A percentile compares a stretch with the other conserved stretches of the same genome.
phyloP scores from a whole-genome alignment of 495 filamentous ascomycete genomes.

The Letharia lupina region DNA sequence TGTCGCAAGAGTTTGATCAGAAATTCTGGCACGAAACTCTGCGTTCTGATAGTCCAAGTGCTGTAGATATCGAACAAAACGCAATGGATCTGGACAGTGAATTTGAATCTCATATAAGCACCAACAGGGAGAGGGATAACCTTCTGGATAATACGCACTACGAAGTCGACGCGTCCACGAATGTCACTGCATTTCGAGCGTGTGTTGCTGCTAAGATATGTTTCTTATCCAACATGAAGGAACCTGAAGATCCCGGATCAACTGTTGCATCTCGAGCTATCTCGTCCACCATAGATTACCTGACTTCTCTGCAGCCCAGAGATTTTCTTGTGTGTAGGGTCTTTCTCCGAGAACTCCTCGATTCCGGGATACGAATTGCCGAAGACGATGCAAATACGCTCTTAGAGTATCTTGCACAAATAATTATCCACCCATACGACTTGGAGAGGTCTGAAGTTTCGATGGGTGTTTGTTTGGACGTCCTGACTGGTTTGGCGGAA shows the following conservation, averaged over 20 bases:
- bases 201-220: slow-evolving; percentile 21
- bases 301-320: slow-evolving; percentile 48
- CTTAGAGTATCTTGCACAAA: slow-evolving; percentile 48
- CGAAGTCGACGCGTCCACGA: slow-evolving; percentile 39
- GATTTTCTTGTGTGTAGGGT: slow-evolving; percentile 51
- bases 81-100: slow-evolving; percentile 73
- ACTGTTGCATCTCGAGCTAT: not conserved
- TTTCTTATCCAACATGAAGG: slow-evolving; percentile 17
- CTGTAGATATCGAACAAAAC: slow-evolving; percentile 36
- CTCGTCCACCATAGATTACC: slow-evolving; percentile 45
- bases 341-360: slow-evolving; percentile 42
- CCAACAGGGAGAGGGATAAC: slow-evolving; percentile 31
- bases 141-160: slow-evolving; percentile 36
- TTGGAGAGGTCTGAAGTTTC: slow-evolving; percentile 72
- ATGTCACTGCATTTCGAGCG: slow-evolving; percentile 38
- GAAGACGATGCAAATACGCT: slow-evolving; percentile 36
- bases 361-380: slow-evolving; percentile 27
- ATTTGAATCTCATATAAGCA: slow-evolving; percentile 50
- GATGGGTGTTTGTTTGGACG: slow-evolving; percentile 56
- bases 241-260: not conserved
- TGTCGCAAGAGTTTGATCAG: slow-evolving; percentile 17
- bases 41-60: slow-evolving; percentile 1
- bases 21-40: slow-evolving; percentile 14
- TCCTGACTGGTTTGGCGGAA: slow-evolving; percentile 55
- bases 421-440: slow-evolving; percentile 53